Evolutionary conservation across 2,329 filamentous ascomycete species (phyloP).

Genomic region (Aspergillus novoparasiticus): DNA sequence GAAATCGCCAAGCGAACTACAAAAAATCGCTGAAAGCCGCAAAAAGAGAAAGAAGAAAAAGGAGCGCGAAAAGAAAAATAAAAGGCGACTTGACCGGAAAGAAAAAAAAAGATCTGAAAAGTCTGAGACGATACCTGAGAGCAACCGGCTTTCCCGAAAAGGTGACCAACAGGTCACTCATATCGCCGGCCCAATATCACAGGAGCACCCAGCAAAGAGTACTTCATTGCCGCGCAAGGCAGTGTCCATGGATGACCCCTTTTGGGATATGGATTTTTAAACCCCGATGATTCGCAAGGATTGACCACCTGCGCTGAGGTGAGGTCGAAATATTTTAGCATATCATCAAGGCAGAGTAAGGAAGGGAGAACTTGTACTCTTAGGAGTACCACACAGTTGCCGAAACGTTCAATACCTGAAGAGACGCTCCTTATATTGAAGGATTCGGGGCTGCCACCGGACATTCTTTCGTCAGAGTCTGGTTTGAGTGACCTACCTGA

Average conservation of each 20-base stretch:
- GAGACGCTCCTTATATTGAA: conserved; percentile 17
- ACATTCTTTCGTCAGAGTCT: conserved; percentile 36
- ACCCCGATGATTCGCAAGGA: conserved; percentile 42
- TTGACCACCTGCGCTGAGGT: conserved; percentile 43
- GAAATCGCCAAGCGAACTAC: not conserved
- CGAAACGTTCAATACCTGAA: conserved; percentile 12
- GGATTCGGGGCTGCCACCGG: conserved; percentile 16
- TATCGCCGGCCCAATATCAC: not conserved
- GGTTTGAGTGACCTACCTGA: conserved; percentile 38
- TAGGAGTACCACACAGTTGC: not conserved
- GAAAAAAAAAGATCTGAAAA: not conserved
- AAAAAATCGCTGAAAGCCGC: not conserved
- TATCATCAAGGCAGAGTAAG: not conserved
- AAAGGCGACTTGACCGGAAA: not conserved
- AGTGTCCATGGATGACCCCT: conserved; percentile 5
- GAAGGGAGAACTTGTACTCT: not conserved
- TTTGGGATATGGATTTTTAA: conserved; percentile 39
- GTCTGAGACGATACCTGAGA: not conserved
- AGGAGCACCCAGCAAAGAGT: not conserved
- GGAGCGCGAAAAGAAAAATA: not conserved
- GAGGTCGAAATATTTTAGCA: conserved; percentile 37
- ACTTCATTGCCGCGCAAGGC: not conserved
- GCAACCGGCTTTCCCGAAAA: not conserved
- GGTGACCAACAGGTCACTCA: not conserved
- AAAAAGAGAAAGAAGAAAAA: no score